A percentile compares a stretch with the other conserved stretches of the same genome.
Evolutionary conservation across 2,329 filamentous ascomycete genomes (phyloP).

Genomic region (Aspergillus awamori): DNA sequence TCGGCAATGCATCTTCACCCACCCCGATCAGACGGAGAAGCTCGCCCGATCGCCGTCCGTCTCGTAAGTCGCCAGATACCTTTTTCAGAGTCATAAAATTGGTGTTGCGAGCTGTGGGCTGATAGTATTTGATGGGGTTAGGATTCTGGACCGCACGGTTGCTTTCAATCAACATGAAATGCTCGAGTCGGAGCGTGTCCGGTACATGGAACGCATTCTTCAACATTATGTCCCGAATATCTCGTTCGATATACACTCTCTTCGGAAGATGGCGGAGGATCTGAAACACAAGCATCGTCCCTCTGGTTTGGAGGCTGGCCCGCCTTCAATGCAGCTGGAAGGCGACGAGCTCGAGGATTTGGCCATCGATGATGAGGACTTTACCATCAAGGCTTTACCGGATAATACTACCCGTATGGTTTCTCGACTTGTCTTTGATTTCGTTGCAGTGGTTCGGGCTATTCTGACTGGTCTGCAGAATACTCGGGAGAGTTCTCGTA

Average conservation of each 20-base stretch:
- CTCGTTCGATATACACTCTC: conserved; percentile 45
- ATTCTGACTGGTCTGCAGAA: conserved; percentile 31
- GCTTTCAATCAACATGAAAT: conserved; percentile 39
- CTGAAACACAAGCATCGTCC: conserved; percentile 43
- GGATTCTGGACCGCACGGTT: conserved; percentile 34
- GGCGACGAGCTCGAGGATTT: conserved; percentile 44
- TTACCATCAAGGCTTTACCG: conserved; percentile 43
- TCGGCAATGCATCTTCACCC: conserved; percentile 55
- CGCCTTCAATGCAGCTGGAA: conserved; percentile 33
- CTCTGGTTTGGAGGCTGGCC: conserved; percentile 29
- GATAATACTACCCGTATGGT: conserved; percentile 45
- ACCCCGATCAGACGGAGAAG: conserved; percentile 39
- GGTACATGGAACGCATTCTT: conserved; percentile 54
- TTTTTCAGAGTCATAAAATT: not conserved
- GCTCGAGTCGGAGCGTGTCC: conserved; percentile 40
- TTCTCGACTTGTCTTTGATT: not conserved
- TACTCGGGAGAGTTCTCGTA: conserved; percentile 52
- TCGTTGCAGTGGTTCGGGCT: not conserved
- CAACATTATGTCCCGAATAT: conserved; percentile 52
- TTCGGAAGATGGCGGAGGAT: conserved; percentile 49
- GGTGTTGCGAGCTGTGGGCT: not conserved
- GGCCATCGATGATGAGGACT: conserved; percentile 46
- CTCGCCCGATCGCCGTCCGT: conserved; percentile 33
- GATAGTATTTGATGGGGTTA: conserved; percentile 14
- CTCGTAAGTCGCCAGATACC: conserved; percentile 30